These are phyloP conservation scores for Claviceps pusilla DNA, from an alignment of 2,329 filamentous ascomycete genomes.

Conservation along the genomic window DNA sequence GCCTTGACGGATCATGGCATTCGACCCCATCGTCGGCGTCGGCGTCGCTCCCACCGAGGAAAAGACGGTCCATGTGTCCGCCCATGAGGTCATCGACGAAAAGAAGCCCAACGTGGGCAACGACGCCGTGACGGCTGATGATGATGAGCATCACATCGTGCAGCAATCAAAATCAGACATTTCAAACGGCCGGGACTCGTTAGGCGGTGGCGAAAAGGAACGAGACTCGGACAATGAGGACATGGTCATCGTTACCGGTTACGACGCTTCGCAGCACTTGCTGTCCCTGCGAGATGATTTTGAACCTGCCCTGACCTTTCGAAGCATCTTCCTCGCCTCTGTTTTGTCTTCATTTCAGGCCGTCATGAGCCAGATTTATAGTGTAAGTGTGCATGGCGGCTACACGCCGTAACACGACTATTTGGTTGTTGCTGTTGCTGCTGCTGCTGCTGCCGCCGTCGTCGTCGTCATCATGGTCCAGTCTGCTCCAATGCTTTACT, in stretches of 20 bases:
- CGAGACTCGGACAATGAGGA: constrained; percentile 22
- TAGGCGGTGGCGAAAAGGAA: constrained; percentile 13
- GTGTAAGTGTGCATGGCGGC: constrained; percentile 16
- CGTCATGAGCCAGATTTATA: constrained; percentile 40
- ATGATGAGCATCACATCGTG: background rate
- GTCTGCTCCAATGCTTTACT: background rate
- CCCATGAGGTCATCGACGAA: background rate
- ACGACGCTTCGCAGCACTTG: constrained; percentile 33
- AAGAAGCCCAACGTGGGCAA: background rate
- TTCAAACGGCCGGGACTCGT: background rate
- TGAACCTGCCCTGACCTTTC: constrained; percentile 37
- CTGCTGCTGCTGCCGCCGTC: background rate
- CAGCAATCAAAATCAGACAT: background rate
- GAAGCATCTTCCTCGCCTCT: constrained; percentile 35
- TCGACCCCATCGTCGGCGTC: background rate
- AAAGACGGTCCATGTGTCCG: background rate
- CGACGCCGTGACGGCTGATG: background rate
- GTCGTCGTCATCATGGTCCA: too few species aligned
- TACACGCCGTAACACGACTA: too few species aligned
- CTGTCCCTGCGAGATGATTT: constrained; percentile 37
- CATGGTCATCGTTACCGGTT: constrained; percentile 34
- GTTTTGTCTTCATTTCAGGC: constrained; percentile 36
- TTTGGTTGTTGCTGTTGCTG: background rate
- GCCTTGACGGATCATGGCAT: background rate
- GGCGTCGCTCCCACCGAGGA: background rate